Percentiles rank a stretch among this genome's conserved stretches.
Conservation (phyloP, 2,329 filamentous ascomycete genomes). For the Colletotrichum paranaense region DNA sequence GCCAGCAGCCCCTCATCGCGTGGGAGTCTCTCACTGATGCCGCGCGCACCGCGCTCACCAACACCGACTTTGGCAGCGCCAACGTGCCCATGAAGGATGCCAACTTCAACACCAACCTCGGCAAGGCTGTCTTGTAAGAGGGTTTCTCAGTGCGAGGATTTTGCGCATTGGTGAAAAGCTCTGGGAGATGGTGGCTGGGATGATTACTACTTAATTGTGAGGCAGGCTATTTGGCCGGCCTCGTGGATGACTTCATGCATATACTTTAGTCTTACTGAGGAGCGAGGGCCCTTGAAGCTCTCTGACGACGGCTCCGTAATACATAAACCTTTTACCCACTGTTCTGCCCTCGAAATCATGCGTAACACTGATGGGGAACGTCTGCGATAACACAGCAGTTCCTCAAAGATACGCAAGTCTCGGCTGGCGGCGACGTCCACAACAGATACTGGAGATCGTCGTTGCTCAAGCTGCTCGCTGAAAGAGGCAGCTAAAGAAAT, state of each 20-base stretch:
- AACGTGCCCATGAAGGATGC: constrained; percentile 50
- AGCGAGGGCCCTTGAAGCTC: constrained; percentile 10
- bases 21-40: constrained; percentile 50
- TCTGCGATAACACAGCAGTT: not conserved
- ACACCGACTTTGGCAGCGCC: constrained; percentile 52
- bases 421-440: not conserved
- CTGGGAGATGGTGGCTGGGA: not conserved
- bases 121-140: constrained; percentile 27
- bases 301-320: constrained; percentile 20
- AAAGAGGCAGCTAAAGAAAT: not conserved
- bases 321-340: not conserved
- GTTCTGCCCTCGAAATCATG: fast-evolving
- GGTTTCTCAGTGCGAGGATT: fast-evolving
- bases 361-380: not conserved
- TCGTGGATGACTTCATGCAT: constrained; percentile 25
- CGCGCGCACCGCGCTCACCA: constrained; percentile 46
- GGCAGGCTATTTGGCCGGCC: not conserved
- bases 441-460: fast-evolving
- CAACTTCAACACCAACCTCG: constrained; percentile 35
- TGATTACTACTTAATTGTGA: constrained; percentile 25
- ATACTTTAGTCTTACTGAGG: constrained; percentile 11
- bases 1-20: constrained; percentile 52
- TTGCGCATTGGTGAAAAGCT: not conserved
- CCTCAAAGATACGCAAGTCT: not conserved
- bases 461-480: no score